Evolutionary conservation across 306 rosid species (phyloP).

Genomic region (Sophora flavescens): DNA sequence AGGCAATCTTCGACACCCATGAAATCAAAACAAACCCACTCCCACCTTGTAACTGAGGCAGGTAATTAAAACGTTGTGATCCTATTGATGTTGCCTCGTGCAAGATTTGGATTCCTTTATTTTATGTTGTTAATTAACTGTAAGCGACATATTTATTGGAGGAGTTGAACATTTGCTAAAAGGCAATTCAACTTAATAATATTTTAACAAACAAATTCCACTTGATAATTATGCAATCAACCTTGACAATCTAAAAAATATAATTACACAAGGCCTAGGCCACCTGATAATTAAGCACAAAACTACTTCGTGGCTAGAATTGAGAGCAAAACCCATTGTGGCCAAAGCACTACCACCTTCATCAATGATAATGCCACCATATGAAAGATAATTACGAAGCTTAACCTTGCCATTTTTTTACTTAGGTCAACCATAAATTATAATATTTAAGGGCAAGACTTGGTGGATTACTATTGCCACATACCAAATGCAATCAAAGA

Average conservation of each 20-base stretch:
- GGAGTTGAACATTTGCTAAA: constrained; percentile 1
- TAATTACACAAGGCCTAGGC: constrained; percentile 31
- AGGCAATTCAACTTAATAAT: constrained; percentile 13
- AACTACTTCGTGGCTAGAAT: constrained; percentile 38
- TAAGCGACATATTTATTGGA: neutral
- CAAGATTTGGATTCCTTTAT: neutral
- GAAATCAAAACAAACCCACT: neutral
- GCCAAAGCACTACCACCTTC: constrained; percentile 45
- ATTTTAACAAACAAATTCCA: constrained; percentile 27
- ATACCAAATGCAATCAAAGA: constrained; percentile 22
- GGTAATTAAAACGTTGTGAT: neutral
- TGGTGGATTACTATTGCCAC: constrained; percentile 44
- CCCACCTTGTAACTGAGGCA: neutral
- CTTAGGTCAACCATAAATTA: constrained; percentile 24
- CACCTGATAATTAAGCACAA: constrained; percentile 35
- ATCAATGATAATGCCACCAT: constrained; percentile 36
- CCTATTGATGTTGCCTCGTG: neutral
- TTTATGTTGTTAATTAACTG: neutral
- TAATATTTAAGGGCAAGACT: neutral
- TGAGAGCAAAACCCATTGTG: constrained; percentile 40
- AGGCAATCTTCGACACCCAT: neutral
- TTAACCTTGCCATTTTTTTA: neutral
- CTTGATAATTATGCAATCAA: constrained; percentile 37
- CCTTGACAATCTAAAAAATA: neutral
- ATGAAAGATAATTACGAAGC: constrained; percentile 16